These are phyloP conservation scores for Alternaria triticina DNA, from an alignment of 2,329 filamentous ascomycete genomes.

Conservation along the genomic window DNA sequence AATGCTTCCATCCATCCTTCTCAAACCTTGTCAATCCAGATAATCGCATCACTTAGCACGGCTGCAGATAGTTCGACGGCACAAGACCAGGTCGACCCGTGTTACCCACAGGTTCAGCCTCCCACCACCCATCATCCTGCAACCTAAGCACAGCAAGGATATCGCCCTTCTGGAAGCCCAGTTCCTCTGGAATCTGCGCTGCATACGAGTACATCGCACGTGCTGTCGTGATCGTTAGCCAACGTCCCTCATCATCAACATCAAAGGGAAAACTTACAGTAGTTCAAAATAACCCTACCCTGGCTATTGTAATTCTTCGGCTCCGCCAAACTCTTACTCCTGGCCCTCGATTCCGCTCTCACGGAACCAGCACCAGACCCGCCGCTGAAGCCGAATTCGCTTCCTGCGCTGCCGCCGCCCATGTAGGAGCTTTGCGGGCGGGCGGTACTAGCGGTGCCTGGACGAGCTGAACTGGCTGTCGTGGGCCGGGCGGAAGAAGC, in stretches of 20 bases:
- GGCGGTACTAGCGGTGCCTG: conserved; percentile 15
- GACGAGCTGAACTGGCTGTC: neutral
- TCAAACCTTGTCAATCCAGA: neutral
- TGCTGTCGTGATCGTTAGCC: conserved; percentile 59
- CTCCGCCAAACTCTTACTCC: conserved; percentile 88
- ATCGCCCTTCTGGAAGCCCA: conserved; percentile 92
- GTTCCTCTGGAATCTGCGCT: conserved; percentile 92
- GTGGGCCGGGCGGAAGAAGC: neutral
- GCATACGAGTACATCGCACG: conserved; percentile 93
- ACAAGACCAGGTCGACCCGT: conserved; percentile 64
- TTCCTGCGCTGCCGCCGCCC: conserved; percentile 33
- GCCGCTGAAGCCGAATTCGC: conserved; percentile 34
- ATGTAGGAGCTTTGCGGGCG: conserved; percentile 56
- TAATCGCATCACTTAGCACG: conserved; percentile 48
- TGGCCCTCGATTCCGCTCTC: conserved; percentile 53
- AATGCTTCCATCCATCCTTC: neutral
- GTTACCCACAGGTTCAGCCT: conserved; percentile 84
- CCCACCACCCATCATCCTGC: conserved; percentile 99
- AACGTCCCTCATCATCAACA: neutral
- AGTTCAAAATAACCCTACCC: conserved; percentile 87
- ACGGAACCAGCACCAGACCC: conserved; percentile 27
- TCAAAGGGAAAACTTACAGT: conserved; percentile 70
- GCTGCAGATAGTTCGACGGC: conserved; percentile 71
- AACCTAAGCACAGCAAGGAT: conserved; percentile 85
- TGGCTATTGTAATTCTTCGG: conserved; percentile 84